A percentile compares a stretch with the other conserved stretches of the same genome.
These are phyloP conservation scores for Santalum album DNA, from an alignment of 164 flowering plant species.

Conservation along the genomic window DNA sequence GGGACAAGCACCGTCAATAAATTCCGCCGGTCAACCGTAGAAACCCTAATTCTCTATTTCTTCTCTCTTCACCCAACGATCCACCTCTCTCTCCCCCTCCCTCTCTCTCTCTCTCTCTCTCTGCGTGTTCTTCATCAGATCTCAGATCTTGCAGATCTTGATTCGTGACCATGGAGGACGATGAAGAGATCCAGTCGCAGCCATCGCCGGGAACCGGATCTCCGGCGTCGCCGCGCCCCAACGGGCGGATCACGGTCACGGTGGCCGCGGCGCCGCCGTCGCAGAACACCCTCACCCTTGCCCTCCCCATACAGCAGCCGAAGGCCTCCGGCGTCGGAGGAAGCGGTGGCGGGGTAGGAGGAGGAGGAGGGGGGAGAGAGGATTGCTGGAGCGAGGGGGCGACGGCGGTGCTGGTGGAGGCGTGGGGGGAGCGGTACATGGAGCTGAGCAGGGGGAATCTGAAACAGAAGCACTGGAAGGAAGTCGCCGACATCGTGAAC, in stretches of 20 bases:
- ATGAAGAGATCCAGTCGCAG: conserved; percentile 48
- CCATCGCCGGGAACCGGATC: conserved; percentile 24
- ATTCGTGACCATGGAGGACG: conserved; percentile 55
- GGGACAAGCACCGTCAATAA: conserved; percentile 10
- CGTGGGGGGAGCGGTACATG: conserved; percentile 86
- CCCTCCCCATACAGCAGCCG: conserved; percentile 40
- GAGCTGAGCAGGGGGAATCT: conserved; percentile 72
- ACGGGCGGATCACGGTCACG: conserved; percentile 24
- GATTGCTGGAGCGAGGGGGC: conserved; percentile 95
- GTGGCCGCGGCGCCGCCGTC: conserved; percentile 23
- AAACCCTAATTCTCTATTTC: conserved; percentile 11
- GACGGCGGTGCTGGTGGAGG: conserved; percentile 65
- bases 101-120: background rate
- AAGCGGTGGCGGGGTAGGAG: conserved; percentile 11
- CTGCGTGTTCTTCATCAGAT: background rate
- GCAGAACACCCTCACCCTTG: conserved; percentile 36
- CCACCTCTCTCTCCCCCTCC: conserved; percentile 8
- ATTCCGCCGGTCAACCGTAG: conserved; percentile 24
- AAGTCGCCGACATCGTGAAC: conserved; percentile 75
- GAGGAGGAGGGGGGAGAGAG: conserved; percentile 51
- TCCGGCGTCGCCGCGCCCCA: conserved; percentile 17
- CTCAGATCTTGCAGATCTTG: background rate
- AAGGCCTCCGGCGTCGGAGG: conserved; percentile 4
- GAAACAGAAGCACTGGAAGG: conserved; percentile 87
- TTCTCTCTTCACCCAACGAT: background rate